Percentiles rank a stretch among this genome's conserved stretches.
These are phyloP conservation scores for Exutisphaerella laricina DNA, from an alignment of 2,329 filamentous ascomycete genomes.

Conservation along the genomic window DNA sequence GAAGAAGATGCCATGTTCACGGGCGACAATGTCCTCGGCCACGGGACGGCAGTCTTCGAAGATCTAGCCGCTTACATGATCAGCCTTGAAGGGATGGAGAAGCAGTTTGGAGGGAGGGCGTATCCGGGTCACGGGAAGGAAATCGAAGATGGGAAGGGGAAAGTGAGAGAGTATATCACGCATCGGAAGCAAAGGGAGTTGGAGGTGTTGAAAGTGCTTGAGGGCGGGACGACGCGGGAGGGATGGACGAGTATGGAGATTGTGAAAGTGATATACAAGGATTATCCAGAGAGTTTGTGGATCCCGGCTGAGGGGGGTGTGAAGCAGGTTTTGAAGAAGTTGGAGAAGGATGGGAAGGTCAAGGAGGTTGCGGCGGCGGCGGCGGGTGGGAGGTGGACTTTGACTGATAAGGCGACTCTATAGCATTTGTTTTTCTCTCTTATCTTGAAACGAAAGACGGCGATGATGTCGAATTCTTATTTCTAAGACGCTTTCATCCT, in stretches of 20 bases:
- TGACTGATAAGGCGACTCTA: too few species aligned
- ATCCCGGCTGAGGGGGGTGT: slow-evolving; percentile 70
- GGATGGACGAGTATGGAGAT: too few species aligned
- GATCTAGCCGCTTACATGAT: slow-evolving; percentile 37
- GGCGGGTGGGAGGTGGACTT: slow-evolving; percentile 30
- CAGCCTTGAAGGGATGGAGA: slow-evolving; percentile 33
- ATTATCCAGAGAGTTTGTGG: slow-evolving; percentile 70
- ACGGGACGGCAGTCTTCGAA: slow-evolving; percentile 36
- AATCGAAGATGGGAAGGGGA: slow-evolving; percentile 36
- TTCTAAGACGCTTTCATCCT: slow-evolving; percentile 51
- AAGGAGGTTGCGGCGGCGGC: too few species aligned
- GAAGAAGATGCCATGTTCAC: slow-evolving; percentile 38
- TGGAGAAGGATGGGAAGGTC: slow-evolving; percentile 68
- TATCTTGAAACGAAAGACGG: too few species aligned
- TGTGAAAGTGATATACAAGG: slow-evolving; percentile 77
- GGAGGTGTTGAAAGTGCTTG: slow-evolving; percentile 37
- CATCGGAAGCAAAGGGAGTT: slow-evolving; percentile 39
- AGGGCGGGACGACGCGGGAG: too few species aligned
- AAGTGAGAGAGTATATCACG: slow-evolving; percentile 37
- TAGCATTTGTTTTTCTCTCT: too few species aligned
- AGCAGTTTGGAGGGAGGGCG: slow-evolving; percentile 35
- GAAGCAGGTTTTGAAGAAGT: slow-evolving; percentile 71
- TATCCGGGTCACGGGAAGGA: slow-evolving; percentile 45
- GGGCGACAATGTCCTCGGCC: slow-evolving; percentile 36
- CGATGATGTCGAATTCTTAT: too few species aligned